Evolutionary conservation across 306 rosid genomes (phyloP).

Genomic region (Cucurbita maxima): DNA sequence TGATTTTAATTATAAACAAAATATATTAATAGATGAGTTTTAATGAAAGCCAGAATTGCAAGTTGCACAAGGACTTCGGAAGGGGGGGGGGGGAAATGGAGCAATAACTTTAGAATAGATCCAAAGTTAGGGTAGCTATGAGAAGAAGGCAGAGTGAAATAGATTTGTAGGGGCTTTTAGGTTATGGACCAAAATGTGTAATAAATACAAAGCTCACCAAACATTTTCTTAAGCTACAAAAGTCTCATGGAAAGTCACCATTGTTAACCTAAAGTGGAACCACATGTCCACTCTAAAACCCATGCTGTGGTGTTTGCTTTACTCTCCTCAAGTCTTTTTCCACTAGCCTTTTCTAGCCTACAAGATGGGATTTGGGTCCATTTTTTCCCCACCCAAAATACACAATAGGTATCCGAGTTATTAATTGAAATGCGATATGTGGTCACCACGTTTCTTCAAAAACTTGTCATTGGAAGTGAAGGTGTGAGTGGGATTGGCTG

Average conservation of each 20-base stretch:
- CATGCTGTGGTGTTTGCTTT: background rate
- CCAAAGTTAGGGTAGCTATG: background rate
- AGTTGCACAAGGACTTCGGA: background rate
- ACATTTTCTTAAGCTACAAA: slow-evolving; percentile 26
- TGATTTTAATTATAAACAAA: background rate
- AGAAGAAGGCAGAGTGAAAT: slow-evolving; percentile 3
- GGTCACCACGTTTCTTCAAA: no score
- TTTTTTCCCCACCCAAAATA: background rate
- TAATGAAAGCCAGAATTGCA: background rate
- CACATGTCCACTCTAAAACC: slow-evolving; percentile 16
- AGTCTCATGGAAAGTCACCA: slow-evolving; percentile 21
- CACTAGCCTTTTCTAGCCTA: slow-evolving; percentile 21
- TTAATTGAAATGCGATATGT: no score
- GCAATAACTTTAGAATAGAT: background rate
- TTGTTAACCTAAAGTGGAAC: slow-evolving; percentile 25
- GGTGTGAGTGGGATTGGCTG: background rate
- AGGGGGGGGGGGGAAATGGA: slow-evolving; percentile 10
- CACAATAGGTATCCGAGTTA: background rate
- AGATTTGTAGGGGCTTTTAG: slow-evolving; percentile 12
- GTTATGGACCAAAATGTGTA: slow-evolving; percentile 24
- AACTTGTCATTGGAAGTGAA: background rate
- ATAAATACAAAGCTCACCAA: slow-evolving; percentile 12
- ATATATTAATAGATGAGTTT: background rate
- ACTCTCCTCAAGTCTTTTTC: slow-evolving; percentile 9
- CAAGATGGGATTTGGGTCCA: background rate